Base-by-base conservation (phyloP, 495 filamentous ascomycete species). In the Penicillium bovifimosum region DNA sequence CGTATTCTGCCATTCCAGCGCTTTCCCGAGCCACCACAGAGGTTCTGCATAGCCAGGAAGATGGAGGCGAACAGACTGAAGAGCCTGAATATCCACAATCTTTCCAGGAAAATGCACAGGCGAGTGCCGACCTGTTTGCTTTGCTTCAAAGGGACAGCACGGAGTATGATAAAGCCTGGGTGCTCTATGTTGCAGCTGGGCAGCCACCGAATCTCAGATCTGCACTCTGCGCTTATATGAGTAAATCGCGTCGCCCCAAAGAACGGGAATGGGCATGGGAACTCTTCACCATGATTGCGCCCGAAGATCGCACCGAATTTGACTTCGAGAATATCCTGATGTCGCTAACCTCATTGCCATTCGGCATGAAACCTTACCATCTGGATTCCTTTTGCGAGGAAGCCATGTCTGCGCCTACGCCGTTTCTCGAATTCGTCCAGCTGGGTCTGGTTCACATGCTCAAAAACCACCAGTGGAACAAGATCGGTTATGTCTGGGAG, bases 261-360 rank as follows among this genome's bases (percentile, higher is more conserved):
- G 69, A 81, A 61, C 48, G 60, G 28, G 62, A 69, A 59, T 60
- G 73, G 29, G 63, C 63, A n/a, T 64, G 70, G 49, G 55, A 66
- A 8, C 18, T 80, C 4, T 78, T 82, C 51, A 52, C 73, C 20
- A 27, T 38, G 11, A 74, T 79, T 36, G 47, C 67, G 17, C 31
- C 47, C 2, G 32, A 64, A 13, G 43, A 59, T 17, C 67, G 73
- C 20, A 61, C 63, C 1, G 54, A 54, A 11, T 57, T 64, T 6
- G 70, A 79, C 56, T 81, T 74, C 53, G 47, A 60, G 17, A 50
- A 64, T 41, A 59, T 76, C 36, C 55, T 61, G 14, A 49, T 48
- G 26, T 74, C 71, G 13, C 59, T 64, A 26, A 33, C 67, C 14
- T 39, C 47, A 16, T 33, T 42, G n/a, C 50, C 53, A 38, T 53